Conservation (phyloP, 257 asterid species). For the Lycium barbarum region DNA sequence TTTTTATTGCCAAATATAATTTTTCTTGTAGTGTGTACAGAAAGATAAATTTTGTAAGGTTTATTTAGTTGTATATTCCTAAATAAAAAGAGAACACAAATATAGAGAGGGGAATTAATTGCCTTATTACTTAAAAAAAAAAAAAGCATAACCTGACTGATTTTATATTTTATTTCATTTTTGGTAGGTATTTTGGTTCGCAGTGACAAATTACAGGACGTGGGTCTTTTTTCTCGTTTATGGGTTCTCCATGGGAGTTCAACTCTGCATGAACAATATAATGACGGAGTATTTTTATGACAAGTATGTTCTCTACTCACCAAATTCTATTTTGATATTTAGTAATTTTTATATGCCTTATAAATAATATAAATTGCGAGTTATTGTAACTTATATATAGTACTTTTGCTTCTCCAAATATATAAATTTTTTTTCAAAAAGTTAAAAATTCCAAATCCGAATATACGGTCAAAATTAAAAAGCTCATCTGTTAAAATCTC, state of each 20-base stretch:
- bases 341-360: too few relatives aligned
- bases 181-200: conserved; percentile 22
- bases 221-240: conserved; percentile 32
- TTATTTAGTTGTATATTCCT: not conserved
- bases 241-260: conserved; percentile 37
- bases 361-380: too few relatives aligned
- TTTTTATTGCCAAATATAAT: too few relatives aligned
- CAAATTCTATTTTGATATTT: not conserved
- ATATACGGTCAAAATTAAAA: too few relatives aligned
- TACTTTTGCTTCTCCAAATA: too few relatives aligned
- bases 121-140: not conserved
- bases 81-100: not conserved
- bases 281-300: conserved; percentile 25
- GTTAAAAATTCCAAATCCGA: too few relatives aligned
- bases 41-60: conserved; percentile 33
- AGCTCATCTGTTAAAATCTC: too few relatives aligned
- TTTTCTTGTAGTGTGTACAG: too few relatives aligned
- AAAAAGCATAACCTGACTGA: not conserved
- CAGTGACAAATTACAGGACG: conserved; percentile 35
- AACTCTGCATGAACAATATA: conserved; percentile 35
- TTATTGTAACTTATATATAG: too few relatives aligned
- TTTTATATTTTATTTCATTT: not conserved
- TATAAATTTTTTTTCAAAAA: too few relatives aligned
- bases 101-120: not conserved
- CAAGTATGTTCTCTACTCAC: not conserved